Evolutionary conservation across 345 rosid genomes (phyloP), one percentile per base, ranked within the genome.

Genomic region (Lepidium aucheri): DNA sequence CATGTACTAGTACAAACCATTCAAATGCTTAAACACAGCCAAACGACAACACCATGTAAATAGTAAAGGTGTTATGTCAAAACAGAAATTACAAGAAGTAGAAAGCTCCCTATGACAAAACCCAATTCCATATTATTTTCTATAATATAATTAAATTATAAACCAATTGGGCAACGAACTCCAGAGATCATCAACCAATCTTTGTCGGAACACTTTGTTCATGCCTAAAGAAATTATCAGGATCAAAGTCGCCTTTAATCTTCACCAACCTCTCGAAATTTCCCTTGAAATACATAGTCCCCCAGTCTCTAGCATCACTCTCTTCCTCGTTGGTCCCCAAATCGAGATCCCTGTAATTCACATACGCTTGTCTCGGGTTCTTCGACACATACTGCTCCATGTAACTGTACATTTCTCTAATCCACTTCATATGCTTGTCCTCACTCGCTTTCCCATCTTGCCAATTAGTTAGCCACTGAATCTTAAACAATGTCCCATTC

Each of bases 171-270:
- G 8, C 15, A 39, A 62, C 13, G 32, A 26, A n/a, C 5, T 28
- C 38, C 28, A 53, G 0, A 28, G 0, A 28, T 20, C 47, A 64
- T 68, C 50, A 59, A 44, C 51, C 67, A 26, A 68, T 55, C 74
- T 41, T 55, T 42, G 68, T 68, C 0, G 89, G 93, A 53, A 86
- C 73, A 52, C 93, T 86, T 60, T 86, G 89, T 73, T 81, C 81
- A 77, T 75, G 75, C 71, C 80, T 73, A 70, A 86, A 78, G 74
- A 76, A 86, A 62, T 86, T 84, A 1, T 63, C 77, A 9, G 93
- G 86, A 76, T 84, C 92, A 53, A 79, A 76, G 61, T 53, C 59
- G 34, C 53, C 74, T 50, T 86, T 86, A 9, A 84, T 78, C 41
- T 55, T 36, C 20, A 75, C 73, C 78, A 84, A 70, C 68, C 81